phyloP scores from a whole-genome alignment of 768 basidiomycete genomes.

The Rubroboletus satanas region DNA sequence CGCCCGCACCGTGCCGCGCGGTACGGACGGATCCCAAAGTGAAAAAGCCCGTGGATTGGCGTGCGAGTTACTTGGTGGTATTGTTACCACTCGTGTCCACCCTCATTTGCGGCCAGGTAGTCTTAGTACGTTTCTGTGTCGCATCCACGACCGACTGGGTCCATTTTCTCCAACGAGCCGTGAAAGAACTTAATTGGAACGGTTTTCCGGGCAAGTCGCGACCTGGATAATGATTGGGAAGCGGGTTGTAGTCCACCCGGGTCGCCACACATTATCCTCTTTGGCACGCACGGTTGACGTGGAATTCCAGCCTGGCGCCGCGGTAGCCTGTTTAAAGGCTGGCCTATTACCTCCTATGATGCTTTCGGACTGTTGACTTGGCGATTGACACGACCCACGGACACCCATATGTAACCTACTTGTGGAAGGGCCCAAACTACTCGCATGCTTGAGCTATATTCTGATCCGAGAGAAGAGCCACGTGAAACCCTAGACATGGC shows the following conservation, averaged over 20 bases:
- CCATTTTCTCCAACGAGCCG: slow-evolving; percentile 6
- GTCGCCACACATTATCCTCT: slow-evolving; percentile 13
- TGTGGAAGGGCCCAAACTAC: not conserved
- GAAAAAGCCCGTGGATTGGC: slow-evolving; percentile 8
- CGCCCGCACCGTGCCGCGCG: not conserved
- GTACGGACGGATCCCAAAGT: slow-evolving; percentile 15
- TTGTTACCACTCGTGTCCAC: slow-evolving; percentile 16
- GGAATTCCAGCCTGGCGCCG: slow-evolving; percentile 13
- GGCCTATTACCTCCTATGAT: slow-evolving; percentile 19
- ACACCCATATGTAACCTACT: slow-evolving; percentile 17
- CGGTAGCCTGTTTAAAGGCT: slow-evolving; percentile 12
- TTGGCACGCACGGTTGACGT: slow-evolving; percentile 21
- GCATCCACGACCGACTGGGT: slow-evolving; percentile 12
- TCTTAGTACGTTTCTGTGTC: slow-evolving; percentile 22
- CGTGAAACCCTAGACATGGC: slow-evolving; percentile 19
- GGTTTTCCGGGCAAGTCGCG: slow-evolving; percentile 9
- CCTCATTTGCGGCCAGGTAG: slow-evolving; percentile 16
- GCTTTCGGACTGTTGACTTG: slow-evolving; percentile 23
- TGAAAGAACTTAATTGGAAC: slow-evolving; percentile 11
- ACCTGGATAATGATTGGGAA: slow-evolving; percentile 8
- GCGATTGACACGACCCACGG: slow-evolving; percentile 24
- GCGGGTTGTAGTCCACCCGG: slow-evolving; percentile 5
- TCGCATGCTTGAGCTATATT: slow-evolving; percentile 8
- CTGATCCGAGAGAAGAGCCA: slow-evolving; percentile 22
- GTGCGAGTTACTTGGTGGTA: slow-evolving; percentile 2